A percentile compares a stretch with the other conserved stretches of the same genome.
Conservation (phyloP, 2,329 filamentous ascomycete genomes). For the Neurospora sp. region DNA sequence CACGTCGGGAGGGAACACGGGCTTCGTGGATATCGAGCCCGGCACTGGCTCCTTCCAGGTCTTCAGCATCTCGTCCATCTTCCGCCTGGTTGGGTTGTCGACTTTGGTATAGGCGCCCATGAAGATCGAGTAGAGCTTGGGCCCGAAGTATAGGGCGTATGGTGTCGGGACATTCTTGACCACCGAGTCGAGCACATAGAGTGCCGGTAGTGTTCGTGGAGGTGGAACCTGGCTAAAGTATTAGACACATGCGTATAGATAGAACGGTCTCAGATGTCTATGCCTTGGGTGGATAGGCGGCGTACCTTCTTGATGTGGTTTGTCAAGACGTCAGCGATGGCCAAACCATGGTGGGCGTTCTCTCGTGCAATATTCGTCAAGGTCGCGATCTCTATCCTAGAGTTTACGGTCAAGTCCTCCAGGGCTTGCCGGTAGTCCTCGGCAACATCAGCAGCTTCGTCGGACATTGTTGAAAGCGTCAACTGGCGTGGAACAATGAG, state of each 20-base stretch:
- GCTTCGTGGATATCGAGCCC: conserved; percentile 82
- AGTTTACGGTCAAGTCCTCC: conserved; percentile 83
- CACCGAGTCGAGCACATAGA: conserved; percentile 96
- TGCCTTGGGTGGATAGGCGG: conserved; percentile 14
- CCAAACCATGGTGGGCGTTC: conserved; percentile 89
- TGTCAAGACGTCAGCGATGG: conserved; percentile 81
- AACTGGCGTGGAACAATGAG: background rate
- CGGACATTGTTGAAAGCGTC: conserved; percentile 32
- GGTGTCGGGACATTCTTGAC: conserved; percentile 98
- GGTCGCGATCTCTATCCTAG: conserved; percentile 92
- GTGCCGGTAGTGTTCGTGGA: conserved; percentile 81
- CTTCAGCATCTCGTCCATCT: conserved; percentile 94
- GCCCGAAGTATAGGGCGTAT: conserved; percentile 89
- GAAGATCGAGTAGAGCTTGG: conserved; percentile 85
- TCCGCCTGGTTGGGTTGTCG: conserved; percentile 69
- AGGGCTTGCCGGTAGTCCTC: conserved; percentile 91
- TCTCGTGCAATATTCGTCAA: conserved; percentile 95
- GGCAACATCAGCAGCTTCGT: conserved; percentile 69
- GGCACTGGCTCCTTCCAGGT: conserved; percentile 98
- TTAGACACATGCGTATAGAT: background rate
- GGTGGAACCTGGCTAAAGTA: conserved; percentile 59
- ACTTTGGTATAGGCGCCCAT: conserved; percentile 95
- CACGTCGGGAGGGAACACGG: conserved; percentile 80
- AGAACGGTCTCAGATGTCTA: background rate
- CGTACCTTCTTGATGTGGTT: conserved; percentile 93